Evolutionary conservation across 2,329 filamentous ascomycete genomes (phyloP).

Genomic region (Aschersonia sp.): DNA sequence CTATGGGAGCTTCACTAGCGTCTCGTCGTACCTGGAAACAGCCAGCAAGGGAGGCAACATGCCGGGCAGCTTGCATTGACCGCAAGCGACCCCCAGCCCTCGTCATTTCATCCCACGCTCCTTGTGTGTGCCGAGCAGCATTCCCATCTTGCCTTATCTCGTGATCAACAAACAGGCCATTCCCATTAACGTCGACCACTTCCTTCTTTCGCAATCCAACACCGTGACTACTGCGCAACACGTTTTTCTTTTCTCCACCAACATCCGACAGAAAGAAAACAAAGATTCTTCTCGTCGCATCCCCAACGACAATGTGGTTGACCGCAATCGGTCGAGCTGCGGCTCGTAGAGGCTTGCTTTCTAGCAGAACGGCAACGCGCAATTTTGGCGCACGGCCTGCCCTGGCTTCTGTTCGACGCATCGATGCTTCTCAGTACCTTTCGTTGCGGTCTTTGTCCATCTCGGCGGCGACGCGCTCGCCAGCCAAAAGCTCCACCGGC

Average conservation of each 20-base stretch:
- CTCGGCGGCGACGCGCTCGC: slow-evolving; percentile 13
- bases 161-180: not conserved
- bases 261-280: no score
- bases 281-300: no score
- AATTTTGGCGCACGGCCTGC: slow-evolving; percentile 7
- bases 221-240: not conserved
- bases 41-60: no score
- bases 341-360: slow-evolving; percentile 17
- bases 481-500: slow-evolving; percentile 9
- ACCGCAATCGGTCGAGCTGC: slow-evolving; percentile 24
- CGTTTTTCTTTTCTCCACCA: no score
- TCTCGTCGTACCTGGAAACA: not conserved
- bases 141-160: not conserved
- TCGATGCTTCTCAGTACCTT: slow-evolving; percentile 4
- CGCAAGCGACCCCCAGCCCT: not conserved
- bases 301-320: slow-evolving; percentile 15
- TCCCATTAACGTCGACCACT: not conserved
- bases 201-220: not conserved
- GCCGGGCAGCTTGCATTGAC: not conserved
- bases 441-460: slow-evolving; percentile 11
- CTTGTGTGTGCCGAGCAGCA: no score
- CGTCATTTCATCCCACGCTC: not conserved
- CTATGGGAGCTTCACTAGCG: not conserved
- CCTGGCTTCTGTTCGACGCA: not conserved
- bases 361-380: slow-evolving; percentile 7